Base-by-base conservation (phyloP, 495 filamentous ascomycete species). In the Talaromyces proteolyticus region DNA sequence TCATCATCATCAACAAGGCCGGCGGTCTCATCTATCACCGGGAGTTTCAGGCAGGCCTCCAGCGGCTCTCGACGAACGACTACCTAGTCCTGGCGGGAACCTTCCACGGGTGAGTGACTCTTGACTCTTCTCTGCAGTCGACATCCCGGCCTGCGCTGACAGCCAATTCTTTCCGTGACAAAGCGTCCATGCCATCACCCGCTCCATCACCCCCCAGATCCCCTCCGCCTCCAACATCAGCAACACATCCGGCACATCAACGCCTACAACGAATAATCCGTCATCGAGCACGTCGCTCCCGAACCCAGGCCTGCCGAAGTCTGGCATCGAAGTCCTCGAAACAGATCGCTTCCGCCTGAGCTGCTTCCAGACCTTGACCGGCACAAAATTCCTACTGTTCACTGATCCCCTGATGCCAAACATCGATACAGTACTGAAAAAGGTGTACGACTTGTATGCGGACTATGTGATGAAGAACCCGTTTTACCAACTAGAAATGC, bases 381-480 rank as follows among this genome's bases (percentile, higher is more conserved):
- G 94, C 29, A 91, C 84, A 29, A 98, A 98, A 67, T 96, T 98
- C 63, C 73, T 98, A 46, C 72, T 98, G 17, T 96, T 98, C 59
- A 95, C 94, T 36, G 91, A 96, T 63, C 92, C 91, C 20, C 77
- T 86, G 51, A 92, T 95, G 68, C 80, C 84, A 47, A 94, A 93
- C 64, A 81, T 94, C 21, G 93, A 96, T 57, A 71, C 77, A 7
- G 82, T 92, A 36, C 81, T 93, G 58, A 75, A 78, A 57, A 86
- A 81, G 63, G 81, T 96, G 44, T 97, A 98, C 68, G 93, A 97
- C 66, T 70, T 97, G 44, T 98, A 96, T 69, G 80, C 88, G 25
- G 94, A 98, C 69, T 96, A 87, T 67, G 93, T 97, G 57, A 96
- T 95, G 90, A 97, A 97, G 76, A 98, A 97, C 68, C 94, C 94